Base-by-base conservation (phyloP, 306 rosid species). In the Abrus pulchellus region DNA sequence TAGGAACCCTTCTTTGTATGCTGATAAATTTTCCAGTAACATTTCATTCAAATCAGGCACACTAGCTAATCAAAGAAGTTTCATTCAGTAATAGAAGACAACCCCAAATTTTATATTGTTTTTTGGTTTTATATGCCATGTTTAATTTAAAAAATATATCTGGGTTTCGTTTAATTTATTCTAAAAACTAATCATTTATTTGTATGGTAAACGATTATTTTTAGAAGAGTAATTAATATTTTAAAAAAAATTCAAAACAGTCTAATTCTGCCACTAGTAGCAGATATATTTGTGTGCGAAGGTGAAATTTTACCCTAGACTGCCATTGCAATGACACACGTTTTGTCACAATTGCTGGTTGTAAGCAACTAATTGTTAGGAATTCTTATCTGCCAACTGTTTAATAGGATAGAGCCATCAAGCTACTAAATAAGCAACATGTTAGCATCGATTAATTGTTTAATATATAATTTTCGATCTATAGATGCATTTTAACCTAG, bases 371-470 rank as follows among this genome's bases (percentile, higher is more conserved):
- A 73, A 41, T 64, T 69, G 29, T 70, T 62, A 60, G 78, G 72
- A 78, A 62, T 52, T 54, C 80, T 77, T 81, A 81, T 60, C 85
- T 72, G 83, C 72, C 76, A 76, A 64, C 76, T 70, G 12, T 72
- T 72, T 11, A 64, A 66, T 72, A 47, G 41, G 57, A 85, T 40
- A 77, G 43, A 49, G 20, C 48, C 78, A 71, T 77, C 13, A 38
- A 34, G 74, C 68, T 55, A 65, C 71, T 63, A 56, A 71, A 63
- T 72, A 77, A 54, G 69, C 67, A 68, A 14, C 74, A 66, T 74
- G 62, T 62, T 73, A 73, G 38, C 53, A 33, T 9, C 14, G 5
- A 56, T 2, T 44, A 7, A 27, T 82, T 52, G 71, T 69, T 76
- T 69, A 30, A 50, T 69, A 61, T 43, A 44, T 5, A 43, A 49